Percentiles rank a stretch among this genome's conserved stretches.
These are phyloP conservation scores for Ammopiptanthus mongolicus DNA, from an alignment of 306 rosid species.

Conservation along the genomic window DNA sequence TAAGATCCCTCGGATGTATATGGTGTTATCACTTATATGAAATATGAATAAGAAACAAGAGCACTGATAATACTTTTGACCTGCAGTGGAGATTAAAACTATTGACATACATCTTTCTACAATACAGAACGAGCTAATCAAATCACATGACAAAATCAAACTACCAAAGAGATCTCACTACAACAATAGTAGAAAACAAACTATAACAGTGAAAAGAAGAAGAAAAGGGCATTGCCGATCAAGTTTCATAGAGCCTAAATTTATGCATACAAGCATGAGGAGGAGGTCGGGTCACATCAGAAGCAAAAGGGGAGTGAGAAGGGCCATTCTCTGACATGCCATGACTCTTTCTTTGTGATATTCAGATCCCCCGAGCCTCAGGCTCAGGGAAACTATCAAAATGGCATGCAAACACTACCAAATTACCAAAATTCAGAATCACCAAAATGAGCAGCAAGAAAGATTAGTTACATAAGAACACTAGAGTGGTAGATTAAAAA, in stretches of 20 bases:
- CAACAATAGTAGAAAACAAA: neutral
- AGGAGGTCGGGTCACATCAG: constrained; percentile 40
- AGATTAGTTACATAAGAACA: no score
- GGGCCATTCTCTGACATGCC: constrained; percentile 62
- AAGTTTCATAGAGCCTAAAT: constrained; percentile 92
- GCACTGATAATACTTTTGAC: constrained; percentile 11
- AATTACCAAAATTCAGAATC: constrained; percentile 27
- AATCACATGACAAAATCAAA: constrained; percentile 11
- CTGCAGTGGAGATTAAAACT: neutral
- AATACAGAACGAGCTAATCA: constrained; percentile 4
- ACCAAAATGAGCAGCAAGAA: no score
- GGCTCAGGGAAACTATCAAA: constrained; percentile 79
- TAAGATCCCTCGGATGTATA: neutral
- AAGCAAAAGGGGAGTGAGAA: constrained; percentile 28
- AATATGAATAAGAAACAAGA: constrained; percentile 7
- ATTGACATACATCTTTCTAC: neutral
- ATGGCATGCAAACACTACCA: constrained; percentile 48
- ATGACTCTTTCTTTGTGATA: constrained; percentile 23
- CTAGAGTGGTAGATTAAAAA: neutral
- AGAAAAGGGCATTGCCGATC: constrained; percentile 73
- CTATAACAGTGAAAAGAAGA: neutral
- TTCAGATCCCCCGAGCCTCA: constrained; percentile 87
- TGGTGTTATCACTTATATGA: neutral
- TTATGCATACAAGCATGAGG: constrained; percentile 63
- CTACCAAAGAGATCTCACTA: constrained; percentile 20